Evolutionary conservation across 306 rosid species (phyloP), one percentile per base, ranked within the genome.

Genomic region (Castanea mollissima): DNA sequence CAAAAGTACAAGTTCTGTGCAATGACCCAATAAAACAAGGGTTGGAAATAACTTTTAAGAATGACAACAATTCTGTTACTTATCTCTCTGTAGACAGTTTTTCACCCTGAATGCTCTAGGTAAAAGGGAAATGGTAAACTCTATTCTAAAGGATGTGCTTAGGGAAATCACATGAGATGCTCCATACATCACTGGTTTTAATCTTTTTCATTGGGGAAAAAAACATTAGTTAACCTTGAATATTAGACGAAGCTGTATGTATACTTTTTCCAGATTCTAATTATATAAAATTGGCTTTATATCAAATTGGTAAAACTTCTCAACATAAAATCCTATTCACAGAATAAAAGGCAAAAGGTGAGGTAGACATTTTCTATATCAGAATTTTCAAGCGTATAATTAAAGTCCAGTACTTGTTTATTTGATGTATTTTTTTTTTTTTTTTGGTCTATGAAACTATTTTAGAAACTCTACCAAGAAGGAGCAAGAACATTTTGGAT

Each of bases 401-500:
- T 49, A 12, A 49, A 49, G 54, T 49, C 54, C 16, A 49, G 15
- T 10, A 49, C 54, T 49, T 49, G 14, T 12, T 10, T 13, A 49
- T 49, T 49, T 49, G 16, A 49, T 49, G 54, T 49, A 12, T 49
- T 49, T 49, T 10, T 41, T 18, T 20, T 18, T 20, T n/a, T 49
- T 23, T 35, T 52, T 52, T 77, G 71, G 35, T 52, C 18, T n/a
- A n/a, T 32, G 52, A 51, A 23, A 59, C 29, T 59, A 34, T 69
- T 79, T 74, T 80, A 83, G 81, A 54, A 19, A 60, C 74, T 83
- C 57, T 75, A 79, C 65, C 63, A 69, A 21, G 44, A 60, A 19
- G 80, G 80, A 3, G 80, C 78, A 20, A 75, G 81, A 44, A 51
- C 44, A 11, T 79, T 75, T 21, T 75, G 86, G 81, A 75, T 79